Base-by-base conservation (phyloP, 805 yeast species). In the Teunomyces pallodes region DNA sequence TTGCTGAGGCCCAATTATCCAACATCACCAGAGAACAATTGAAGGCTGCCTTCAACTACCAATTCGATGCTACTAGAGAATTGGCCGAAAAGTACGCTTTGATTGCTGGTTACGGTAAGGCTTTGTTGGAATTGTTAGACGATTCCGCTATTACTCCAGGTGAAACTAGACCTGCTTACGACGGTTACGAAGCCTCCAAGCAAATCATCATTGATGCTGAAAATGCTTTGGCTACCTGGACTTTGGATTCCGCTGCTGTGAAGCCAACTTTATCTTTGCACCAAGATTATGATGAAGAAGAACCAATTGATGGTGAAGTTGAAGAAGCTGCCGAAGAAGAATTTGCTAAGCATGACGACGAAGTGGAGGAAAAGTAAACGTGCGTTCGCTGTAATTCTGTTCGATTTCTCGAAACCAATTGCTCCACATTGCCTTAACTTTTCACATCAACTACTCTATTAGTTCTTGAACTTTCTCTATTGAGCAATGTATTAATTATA, bases 91-190 rank as follows among this genome's bases (percentile, higher is more conserved):
- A 87, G 71, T 79, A 84, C 57, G 92, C 94, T 47, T 76, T 88
- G 61, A 85, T 89, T 69, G 92, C 95, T 46, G 92, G 94, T 52
- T 87, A 88, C 75, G 96, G 96, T 72, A 87, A 87, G 74, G 94
- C 92, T 29, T 70, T 88, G 50, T 76, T 88, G 64, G 92, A 87
- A 72, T 78, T 88, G 64, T 77, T 88, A 64, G 95, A 87, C 63
- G 94, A 87, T 62, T 74, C 89, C 53, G 87, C 94, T 53, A 92
- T 87, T 45, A 86, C 92, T 50, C 96, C 96, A 50, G 96, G 96
- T 77, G 96, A 87, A 75, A 86, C 92, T 43, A 85, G 94, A 82
- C 86, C 91, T 36, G 86, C 91, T 50, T 87, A 87, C 67, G 95
- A 87, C 61, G 95, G 95, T 58, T 87, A 86, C 67, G 94, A 87